These are phyloP conservation scores for Nasturtium officinale DNA, from an alignment of 345 rosid genomes.

Conservation along the genomic window DNA sequence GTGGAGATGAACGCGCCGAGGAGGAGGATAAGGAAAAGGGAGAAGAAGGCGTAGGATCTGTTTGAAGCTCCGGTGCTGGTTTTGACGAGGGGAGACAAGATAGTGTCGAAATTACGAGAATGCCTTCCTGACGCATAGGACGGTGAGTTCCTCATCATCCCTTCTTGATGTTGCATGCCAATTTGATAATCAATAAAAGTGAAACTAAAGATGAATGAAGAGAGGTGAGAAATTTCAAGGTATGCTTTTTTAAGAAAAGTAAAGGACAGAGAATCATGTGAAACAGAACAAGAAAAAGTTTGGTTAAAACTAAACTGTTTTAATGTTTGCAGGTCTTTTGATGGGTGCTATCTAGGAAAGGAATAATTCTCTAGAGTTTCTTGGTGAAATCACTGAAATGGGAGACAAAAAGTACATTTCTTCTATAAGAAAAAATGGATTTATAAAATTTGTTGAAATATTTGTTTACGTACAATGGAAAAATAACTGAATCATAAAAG, in stretches of 20 bases:
- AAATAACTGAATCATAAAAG: not conserved
- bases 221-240: not conserved
- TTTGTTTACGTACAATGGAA: not conserved
- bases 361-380: conserved; percentile 3
- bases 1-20: conserved; percentile 67
- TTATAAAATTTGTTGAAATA: not conserved
- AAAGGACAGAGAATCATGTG: conserved; percentile 39
- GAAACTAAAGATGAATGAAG: not conserved
- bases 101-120: conserved; percentile 45
- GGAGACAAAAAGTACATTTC: not conserved
- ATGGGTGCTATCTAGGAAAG: not conserved
- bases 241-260: conserved; percentile 6
- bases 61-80: conserved; percentile 43
- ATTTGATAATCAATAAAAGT: not conserved
- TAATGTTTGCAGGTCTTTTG: conserved; percentile 20
- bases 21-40: conserved; percentile 55
- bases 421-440: too few species aligned
- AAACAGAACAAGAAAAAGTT: conserved; percentile 13
- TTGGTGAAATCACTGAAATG: not conserved
- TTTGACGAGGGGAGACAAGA: conserved; percentile 48
- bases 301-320: conserved; percentile 7
- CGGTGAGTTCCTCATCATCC: conserved; percentile 34
- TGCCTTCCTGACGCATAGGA: conserved; percentile 42
- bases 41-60: conserved; percentile 48
- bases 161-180: conserved; percentile 38